Evolutionary conservation across 2,329 filamentous ascomycete species (phyloP).

Genomic region (Ophiostoma perfectum): DNA sequence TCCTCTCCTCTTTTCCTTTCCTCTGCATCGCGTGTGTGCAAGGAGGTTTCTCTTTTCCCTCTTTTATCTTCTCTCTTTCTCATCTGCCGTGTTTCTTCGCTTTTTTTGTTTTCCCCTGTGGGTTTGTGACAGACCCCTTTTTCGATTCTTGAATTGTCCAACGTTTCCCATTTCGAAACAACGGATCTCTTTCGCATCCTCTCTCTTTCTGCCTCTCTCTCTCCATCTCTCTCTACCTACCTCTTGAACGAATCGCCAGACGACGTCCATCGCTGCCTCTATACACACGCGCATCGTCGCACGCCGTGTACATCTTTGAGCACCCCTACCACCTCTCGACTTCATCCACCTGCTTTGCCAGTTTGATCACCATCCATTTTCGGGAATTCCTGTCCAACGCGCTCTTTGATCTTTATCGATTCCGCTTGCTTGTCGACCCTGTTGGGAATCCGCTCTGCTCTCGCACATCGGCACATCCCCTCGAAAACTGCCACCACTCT

Average conservation of each 20-base stretch:
- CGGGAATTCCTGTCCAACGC: slow-evolving; percentile 26
- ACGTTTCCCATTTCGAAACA: slow-evolving; percentile 19
- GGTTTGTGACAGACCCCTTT: slow-evolving; percentile 34
- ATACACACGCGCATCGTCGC: no score
- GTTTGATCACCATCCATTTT: slow-evolving; percentile 33
- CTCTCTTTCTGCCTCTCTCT: not conserved
- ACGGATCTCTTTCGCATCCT: slow-evolving; percentile 16
- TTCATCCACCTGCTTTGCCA: slow-evolving; percentile 30
- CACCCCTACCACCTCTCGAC: slow-evolving; percentile 21
- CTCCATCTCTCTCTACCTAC: slow-evolving; percentile 16
- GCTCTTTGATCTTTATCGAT: slow-evolving; percentile 15
- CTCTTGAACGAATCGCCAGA: slow-evolving; percentile 17
- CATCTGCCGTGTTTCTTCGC: slow-evolving; percentile 16
- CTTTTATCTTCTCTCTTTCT: slow-evolving; percentile 15
- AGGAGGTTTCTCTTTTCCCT: slow-evolving; percentile 14
- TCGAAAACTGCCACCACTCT: not conserved
- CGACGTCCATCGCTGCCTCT: slow-evolving; percentile 19
- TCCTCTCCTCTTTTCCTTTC: slow-evolving; percentile 27
- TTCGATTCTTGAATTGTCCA: slow-evolving; percentile 33
- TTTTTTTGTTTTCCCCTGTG: slow-evolving; percentile 18
- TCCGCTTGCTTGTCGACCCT: slow-evolving; percentile 12
- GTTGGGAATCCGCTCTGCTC: slow-evolving; percentile 7
- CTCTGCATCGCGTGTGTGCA: slow-evolving; percentile 30
- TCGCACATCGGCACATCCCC: slow-evolving; percentile 1
- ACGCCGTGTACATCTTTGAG: no score